Conservation (phyloP, 441 rosid species). For the Croton laevigatus region DNA sequence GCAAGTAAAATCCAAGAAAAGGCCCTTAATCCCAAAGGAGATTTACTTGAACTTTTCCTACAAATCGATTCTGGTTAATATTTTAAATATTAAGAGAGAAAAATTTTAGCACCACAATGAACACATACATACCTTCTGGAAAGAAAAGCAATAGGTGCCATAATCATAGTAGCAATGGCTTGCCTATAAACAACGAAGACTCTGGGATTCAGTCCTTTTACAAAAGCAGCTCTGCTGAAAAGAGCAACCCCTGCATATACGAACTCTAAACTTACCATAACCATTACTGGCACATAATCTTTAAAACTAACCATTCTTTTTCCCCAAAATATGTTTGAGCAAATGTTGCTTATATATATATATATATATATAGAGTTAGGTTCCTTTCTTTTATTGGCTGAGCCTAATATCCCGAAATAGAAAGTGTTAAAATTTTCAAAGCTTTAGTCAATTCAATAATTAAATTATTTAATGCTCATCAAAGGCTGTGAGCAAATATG, state of each 20-base stretch:
- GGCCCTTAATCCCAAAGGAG: conserved; percentile 36
- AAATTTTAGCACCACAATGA: neutral
- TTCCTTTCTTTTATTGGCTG: too few relatives aligned
- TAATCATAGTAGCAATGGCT: conserved; percentile 41
- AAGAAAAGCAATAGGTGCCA: conserved; percentile 41
- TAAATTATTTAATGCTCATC: too few relatives aligned
- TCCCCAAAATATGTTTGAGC: neutral
- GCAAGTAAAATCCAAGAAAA: conserved; percentile 44
- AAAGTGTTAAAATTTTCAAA: too few relatives aligned
- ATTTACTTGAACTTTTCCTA: conserved; percentile 26
- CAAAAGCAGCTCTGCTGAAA: conserved; percentile 40
- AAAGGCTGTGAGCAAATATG: too few relatives aligned
- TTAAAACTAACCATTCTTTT: conserved; percentile 29
- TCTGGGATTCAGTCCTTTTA: conserved; percentile 47
- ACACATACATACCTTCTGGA: conserved; percentile 26
- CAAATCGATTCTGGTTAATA: neutral
- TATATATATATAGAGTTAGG: too few relatives aligned
- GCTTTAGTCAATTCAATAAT: too few relatives aligned
- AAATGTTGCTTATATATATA: too few relatives aligned
- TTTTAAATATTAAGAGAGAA: neutral
- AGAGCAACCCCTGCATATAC: conserved; percentile 39
- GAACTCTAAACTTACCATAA: conserved; percentile 48
- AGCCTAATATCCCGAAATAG: too few relatives aligned
- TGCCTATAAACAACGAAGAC: conserved; percentile 54
- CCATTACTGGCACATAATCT: conserved; percentile 36